Percentiles rank a stretch among this genome's conserved stretches.
These are phyloP conservation scores for Acacia confusa DNA, from an alignment of 306 rosid species.

Conservation along the genomic window DNA sequence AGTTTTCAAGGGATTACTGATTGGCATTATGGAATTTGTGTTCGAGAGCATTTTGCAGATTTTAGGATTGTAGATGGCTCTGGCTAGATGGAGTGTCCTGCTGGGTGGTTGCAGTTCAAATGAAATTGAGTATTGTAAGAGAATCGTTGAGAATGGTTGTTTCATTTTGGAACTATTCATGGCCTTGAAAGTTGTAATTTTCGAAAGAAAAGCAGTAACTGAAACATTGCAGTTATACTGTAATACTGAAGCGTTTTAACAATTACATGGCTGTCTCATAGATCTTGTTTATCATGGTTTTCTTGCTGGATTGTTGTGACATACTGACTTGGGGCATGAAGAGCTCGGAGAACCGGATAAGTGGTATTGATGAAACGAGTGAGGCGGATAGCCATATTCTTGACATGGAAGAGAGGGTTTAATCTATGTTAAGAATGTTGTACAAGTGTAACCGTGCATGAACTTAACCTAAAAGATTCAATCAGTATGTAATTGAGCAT, in stretches of 20 bases:
- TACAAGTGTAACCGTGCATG: too few relatives aligned
- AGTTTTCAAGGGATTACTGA: conserved; percentile 65
- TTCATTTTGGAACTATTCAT: background rate
- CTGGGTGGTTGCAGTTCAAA: too few relatives aligned
- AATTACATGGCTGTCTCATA: background rate
- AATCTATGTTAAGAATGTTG: too few relatives aligned
- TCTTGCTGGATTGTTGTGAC: background rate
- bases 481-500: background rate
- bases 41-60: background rate
- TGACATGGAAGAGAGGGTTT: background rate
- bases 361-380: background rate
- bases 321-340: background rate
- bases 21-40: conserved; percentile 8
- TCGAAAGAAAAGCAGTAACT: conserved; percentile 20
- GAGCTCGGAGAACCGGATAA: background rate
- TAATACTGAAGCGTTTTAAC: background rate
- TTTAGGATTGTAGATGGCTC: conserved; percentile 11
- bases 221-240: conserved; percentile 3
- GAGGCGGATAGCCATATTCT: background rate
- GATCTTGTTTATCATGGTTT: conserved; percentile 14
- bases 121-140: background rate
- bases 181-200: conserved; percentile 12
- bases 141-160: background rate
- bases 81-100: too few relatives aligned
- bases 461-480: background rate